Evolutionary conservation across 768 basidiomycete species (phyloP), one percentile per base, ranked within the genome.

Genomic region (Serpula lacrymans): DNA sequence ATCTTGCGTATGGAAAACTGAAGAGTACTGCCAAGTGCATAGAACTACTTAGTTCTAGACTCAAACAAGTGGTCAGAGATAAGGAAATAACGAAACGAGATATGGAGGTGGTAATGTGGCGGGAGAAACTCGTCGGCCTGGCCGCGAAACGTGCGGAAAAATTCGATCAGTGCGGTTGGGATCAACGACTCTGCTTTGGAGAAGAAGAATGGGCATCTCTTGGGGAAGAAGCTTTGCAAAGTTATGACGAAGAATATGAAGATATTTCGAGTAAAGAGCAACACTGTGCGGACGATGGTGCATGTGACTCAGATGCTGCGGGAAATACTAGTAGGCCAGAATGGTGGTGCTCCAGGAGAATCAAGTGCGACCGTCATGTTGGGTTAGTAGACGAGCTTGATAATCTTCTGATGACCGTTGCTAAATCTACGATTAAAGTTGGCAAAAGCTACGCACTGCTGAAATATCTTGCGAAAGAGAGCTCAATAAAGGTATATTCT

Each of bases 111-210:
- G 68, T 88, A 13, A 37, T 74, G 8, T 84, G 85, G 82, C 75
- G 85, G 42, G 84, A 84, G 63, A 75, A 72, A 41, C 59, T 89
- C 21, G 64, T 87, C 12, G 73, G 78, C 42, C 70, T 87, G 30
- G 87, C 86, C 17, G 71, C 66, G n/a, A 76, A 76, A 31, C 73
- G 86, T 26, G 78, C 84, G 8, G 78, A 79, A 44, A 63, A 67
- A n/a, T 56, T 78, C 12, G 75, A 77, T 13, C 77, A 79, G 50
- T 96, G 92, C 61, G 91, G 93, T 4, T 93, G 91, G 82, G 92
- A 96, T 59, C 81, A 83, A 51, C 72, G 92, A 22, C 69, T 96
- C 17, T 85, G 85, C 45, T 82, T 84, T 55, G 83, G 83, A n/a
- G 86, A 90, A 34, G 80, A 82, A 42, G 86, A 88, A 56, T 89